Base-by-base conservation (phyloP, 176 grass and related monocot genomes). In the Oryza meridionalis region DNA sequence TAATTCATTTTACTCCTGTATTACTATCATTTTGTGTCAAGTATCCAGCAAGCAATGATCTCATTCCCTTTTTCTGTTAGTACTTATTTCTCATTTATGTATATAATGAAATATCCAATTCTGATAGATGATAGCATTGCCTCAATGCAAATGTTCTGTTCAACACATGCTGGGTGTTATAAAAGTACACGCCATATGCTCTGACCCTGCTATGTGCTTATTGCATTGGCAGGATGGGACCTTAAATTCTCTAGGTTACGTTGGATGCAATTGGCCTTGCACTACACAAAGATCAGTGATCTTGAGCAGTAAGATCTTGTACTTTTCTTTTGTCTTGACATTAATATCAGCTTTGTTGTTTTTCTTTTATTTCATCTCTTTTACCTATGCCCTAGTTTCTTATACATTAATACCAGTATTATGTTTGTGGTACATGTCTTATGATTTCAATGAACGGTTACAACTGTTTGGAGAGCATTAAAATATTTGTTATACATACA, bases 231-330 rank as follows among this genome's bases (percentile, higher is more conserved):
- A 98, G 96, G 93, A 87, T 98, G 93, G 96, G 89, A 90, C 69
- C 69, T 95, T 80, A 93, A 92, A 92, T 25, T 95, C 49, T 89
- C 89, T 85, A 88, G 96, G 77, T 76, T 98, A 16, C 91, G 96
- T 76, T 92, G 90, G 86, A 86, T 98, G 85, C 93, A 98, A 74
- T 91, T 98, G 79, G 83, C 89, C 31, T 79, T 98, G 85, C 92
- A 92, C 70, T 93, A 93, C 87, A 87, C 84, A 35, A 95, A 88
- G 85, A 88, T 82, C 37, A 42, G 76, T 77, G 89, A 95, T 64
- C 81, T 98, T 90, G 91, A 98, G 87, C 86, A 91, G 96, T 98
- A 95, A 95, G 93, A 84, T 86, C 44, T 53, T 88, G 47, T 66
- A 81, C 81, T 78, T 78, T 47, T 46, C 46, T 55, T 70, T 42